phyloP scores from a whole-genome alignment of 2,329 filamentous ascomycete species.

The Ceratocystis diversiconidia region DNA sequence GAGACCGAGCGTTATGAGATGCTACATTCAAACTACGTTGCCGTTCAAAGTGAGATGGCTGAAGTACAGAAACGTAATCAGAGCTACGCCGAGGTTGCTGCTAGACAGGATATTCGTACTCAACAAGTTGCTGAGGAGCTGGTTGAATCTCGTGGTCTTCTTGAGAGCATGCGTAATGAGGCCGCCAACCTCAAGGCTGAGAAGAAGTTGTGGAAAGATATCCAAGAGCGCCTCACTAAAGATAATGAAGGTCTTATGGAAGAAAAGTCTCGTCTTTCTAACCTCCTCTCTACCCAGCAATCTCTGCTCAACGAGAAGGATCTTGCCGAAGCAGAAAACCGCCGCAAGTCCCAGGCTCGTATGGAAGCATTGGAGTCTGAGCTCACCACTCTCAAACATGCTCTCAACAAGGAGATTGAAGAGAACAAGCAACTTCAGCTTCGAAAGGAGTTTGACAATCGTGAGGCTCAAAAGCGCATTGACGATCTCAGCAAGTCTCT shows the following conservation, averaged over 20 bases:
- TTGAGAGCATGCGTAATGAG: conserved; percentile 81
- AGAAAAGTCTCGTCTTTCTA: conserved; percentile 72
- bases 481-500: conserved; percentile 77
- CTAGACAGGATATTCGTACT: conserved; percentile 77
- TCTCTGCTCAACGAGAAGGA: conserved; percentile 86
- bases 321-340: conserved; percentile 64
- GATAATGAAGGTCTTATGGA: conserved; percentile 76
- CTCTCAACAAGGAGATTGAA: conserved; percentile 67
- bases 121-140: conserved; percentile 90
- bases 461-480: conserved; percentile 78
- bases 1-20: conserved; percentile 77
- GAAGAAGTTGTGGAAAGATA: conserved; percentile 86
- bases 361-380: conserved; percentile 71
- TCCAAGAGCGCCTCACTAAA: conserved; percentile 73
- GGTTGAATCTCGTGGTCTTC: conserved; percentile 65
- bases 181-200: conserved; percentile 87
- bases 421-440: conserved; percentile 70
- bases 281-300: conserved; percentile 69
- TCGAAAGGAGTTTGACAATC: conserved; percentile 78
- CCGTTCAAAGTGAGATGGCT: conserved; percentile 69
- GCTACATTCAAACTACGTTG: conserved; percentile 72
- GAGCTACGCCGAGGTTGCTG: conserved; percentile 62
- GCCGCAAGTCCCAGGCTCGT: conserved; percentile 63
- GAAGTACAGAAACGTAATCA: conserved; percentile 77
- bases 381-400: conserved; percentile 62